Conservation (phyloP, 768 basidiomycete genomes). For the Pleurotus cornucopiae region DNA sequence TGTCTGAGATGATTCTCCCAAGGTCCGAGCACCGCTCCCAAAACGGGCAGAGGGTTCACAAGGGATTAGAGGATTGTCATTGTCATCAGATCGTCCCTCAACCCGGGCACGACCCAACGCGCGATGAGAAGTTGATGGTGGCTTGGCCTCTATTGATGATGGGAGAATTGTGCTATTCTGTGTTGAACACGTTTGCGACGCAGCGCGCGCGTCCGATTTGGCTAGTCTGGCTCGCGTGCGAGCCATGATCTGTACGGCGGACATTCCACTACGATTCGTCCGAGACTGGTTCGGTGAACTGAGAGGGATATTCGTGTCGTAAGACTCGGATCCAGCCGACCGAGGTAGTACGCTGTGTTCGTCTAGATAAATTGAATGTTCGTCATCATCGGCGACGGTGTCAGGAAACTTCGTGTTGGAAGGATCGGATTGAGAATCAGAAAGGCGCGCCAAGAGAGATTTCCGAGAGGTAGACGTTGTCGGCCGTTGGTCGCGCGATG, state of each 20-base stretch:
- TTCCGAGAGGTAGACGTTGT: neutral
- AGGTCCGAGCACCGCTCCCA: neutral
- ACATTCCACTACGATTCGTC: neutral
- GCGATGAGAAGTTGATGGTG: neutral
- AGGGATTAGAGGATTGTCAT: neutral
- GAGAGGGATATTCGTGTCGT: no score
- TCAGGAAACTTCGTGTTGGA: neutral
- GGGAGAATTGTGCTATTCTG: neutral
- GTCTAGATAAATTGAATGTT: neutral
- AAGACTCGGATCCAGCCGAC: conserved; percentile 15
- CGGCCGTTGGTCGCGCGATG: neutral
- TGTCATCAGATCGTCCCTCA: conserved; percentile 2
- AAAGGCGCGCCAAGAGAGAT: conserved; percentile 24
- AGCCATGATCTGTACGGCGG: conserved; percentile 2
- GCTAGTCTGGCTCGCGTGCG: conserved; percentile 22
- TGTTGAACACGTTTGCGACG: neutral
- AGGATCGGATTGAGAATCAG: conserved; percentile 12
- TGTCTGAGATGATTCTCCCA: neutral
- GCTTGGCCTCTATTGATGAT: neutral
- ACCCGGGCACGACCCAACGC: neutral
- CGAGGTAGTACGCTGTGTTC: conserved; percentile 1
- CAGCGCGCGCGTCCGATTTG: neutral
- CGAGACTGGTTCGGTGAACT: neutral
- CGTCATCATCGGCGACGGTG: neutral
- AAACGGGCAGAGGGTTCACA: neutral